phyloP scores from a whole-genome alignment of 495 filamentous ascomycete genomes.

The Trichoderma virens region DNA sequence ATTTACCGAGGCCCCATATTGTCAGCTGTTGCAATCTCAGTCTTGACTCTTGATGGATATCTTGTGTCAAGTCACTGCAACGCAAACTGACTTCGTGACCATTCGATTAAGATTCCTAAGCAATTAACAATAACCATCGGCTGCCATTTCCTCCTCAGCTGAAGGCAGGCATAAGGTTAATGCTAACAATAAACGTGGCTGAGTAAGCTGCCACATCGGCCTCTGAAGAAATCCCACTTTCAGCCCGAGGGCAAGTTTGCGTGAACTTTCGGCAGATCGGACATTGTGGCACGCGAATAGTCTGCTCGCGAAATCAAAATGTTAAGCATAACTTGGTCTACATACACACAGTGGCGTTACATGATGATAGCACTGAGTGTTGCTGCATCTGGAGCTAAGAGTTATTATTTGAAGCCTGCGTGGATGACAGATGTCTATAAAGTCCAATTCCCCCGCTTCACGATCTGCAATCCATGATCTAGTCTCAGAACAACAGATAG shows the following conservation, averaged over 20 bases:
- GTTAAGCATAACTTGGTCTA: not conserved
- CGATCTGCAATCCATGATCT: no score
- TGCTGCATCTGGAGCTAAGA: no score
- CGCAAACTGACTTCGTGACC: not conserved
- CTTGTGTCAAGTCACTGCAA: not conserved
- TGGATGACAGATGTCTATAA: no score
- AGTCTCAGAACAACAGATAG: no score
- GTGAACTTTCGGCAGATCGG: not conserved
- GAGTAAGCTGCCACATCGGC: not conserved
- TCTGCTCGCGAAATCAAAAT: not conserved
- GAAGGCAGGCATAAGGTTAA: not conserved
- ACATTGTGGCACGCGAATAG: no score
- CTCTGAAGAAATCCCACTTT: not conserved
- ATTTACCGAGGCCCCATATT: not conserved
- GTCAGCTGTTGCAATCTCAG: not conserved
- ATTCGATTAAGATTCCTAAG: not conserved
- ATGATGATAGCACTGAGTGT: not conserved
- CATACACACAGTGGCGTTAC: not conserved
- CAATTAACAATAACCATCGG: not conserved
- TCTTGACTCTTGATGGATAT: not conserved
- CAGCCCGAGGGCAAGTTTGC: not conserved
- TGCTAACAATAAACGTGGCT: not conserved
- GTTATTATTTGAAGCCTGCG: no score
- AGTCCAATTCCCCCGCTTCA: no score
- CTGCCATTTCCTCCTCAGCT: no score